Conservation (phyloP, 1,284 basidiomycete genomes). For the Grifola frondosa region DNA sequence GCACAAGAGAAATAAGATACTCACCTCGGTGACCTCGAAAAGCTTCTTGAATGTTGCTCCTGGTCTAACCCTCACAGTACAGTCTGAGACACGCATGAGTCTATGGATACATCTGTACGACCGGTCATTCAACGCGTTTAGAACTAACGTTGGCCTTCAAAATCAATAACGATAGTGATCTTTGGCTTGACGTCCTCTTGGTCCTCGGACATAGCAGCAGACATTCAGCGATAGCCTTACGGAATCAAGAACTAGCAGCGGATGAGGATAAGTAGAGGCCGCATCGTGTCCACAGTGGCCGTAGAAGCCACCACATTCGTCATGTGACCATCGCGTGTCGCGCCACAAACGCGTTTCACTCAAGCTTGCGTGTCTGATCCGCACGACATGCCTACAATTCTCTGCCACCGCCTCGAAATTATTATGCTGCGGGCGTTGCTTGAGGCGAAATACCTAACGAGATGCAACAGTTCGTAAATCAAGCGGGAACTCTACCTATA, state of each 20-base stretch:
- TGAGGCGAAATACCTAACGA: too few relatives aligned
- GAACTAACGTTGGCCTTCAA: slow-evolving; percentile 47
- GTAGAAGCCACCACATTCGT: too few relatives aligned
- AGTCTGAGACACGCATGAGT: slow-evolving; percentile 15
- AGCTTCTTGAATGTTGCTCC: slow-evolving; percentile 65
- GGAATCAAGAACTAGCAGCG: background rate
- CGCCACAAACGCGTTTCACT: too few relatives aligned
- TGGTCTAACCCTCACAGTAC: slow-evolving; percentile 61
- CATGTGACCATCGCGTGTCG: too few relatives aligned
- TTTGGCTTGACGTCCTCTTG: slow-evolving; percentile 69
- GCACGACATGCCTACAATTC: too few relatives aligned
- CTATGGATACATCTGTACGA: slow-evolving; percentile 1
- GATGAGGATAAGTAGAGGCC: background rate
- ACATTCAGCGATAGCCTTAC: background rate
- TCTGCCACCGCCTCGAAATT: too few relatives aligned
- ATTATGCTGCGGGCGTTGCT: too few relatives aligned
- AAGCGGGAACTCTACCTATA: too few relatives aligned
- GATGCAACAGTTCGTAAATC: too few relatives aligned
- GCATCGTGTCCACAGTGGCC: too few relatives aligned
- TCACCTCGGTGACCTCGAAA: slow-evolving; percentile 63
- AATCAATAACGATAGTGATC: slow-evolving; percentile 53
- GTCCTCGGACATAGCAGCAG: slow-evolving; percentile 30
- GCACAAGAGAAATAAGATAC: slow-evolving; percentile 12
- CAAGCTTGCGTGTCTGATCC: too few relatives aligned
- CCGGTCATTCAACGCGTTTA: slow-evolving; percentile 1